Percentiles rank a stretch among this genome's conserved stretches.
phyloP scores from a whole-genome alignment of 805 yeast species.

The Metschnikowia hibisci region DNA sequence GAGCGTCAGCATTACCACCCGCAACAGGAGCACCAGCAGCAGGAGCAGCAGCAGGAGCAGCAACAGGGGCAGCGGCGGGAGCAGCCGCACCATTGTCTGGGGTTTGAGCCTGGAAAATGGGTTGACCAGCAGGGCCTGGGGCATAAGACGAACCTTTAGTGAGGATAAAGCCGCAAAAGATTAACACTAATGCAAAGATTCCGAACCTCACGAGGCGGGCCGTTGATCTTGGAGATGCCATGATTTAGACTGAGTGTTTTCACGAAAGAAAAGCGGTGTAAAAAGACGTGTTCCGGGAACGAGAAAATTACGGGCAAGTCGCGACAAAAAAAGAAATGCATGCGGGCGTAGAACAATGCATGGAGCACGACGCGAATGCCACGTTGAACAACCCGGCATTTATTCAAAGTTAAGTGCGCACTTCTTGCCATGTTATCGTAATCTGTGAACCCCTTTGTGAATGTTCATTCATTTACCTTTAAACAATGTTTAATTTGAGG shows the following conservation, averaged over 20 bases:
- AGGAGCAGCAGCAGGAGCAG: conserved; percentile 7
- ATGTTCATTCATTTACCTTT: no score
- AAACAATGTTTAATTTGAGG: no score
- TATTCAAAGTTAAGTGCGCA: no score
- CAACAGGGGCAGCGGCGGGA: not conserved
- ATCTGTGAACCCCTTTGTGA: no score
- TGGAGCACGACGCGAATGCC: not conserved
- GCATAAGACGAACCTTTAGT: conserved; percentile 43
- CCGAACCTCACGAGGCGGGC: conserved; percentile 48
- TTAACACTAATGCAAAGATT: conserved; percentile 42
- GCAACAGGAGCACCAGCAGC: conserved; percentile 10
- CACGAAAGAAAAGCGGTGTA: conserved; percentile 1
- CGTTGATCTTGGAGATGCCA: conserved; percentile 38
- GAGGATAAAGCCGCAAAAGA: conserved; percentile 46
- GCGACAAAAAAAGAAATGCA: not conserved
- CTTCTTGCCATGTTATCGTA: no score
- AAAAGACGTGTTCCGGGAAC: not conserved
- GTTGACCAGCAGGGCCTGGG: not conserved
- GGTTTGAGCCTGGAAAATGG: not conserved
- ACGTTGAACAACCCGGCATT: no score
- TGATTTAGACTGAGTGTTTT: conserved; percentile 2
- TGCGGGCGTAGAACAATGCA: not conserved
- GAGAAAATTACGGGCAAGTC: not conserved
- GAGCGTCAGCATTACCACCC: conserved; percentile 3
- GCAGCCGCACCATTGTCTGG: not conserved